Base-by-base conservation (phyloP, 2,329 filamentous ascomycete genomes). In the Ceratocystiopsis brevicomis region DNA sequence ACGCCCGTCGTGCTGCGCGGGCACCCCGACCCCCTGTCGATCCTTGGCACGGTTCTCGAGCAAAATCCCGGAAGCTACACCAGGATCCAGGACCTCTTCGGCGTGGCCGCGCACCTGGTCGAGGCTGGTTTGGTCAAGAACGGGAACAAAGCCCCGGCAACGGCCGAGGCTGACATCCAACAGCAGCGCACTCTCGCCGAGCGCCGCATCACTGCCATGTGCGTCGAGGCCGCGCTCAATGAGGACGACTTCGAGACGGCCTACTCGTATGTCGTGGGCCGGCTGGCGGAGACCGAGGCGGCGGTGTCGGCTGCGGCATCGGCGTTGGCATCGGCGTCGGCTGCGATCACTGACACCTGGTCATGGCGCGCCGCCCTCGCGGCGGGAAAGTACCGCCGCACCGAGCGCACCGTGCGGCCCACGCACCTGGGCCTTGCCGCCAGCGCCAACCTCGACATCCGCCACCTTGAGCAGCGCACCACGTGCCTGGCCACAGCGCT, bases 241-340 rank as follows among this genome's bases (percentile, higher is more conserved):
- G 81, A 87, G 54, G 77, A 86, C 49, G 84, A 76, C 55, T 90
- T 90, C 48, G 84, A 92, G 55, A 90, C 83, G 0, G 83, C 83
- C 12, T 90, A 88, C 56, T 87, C 81, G 0, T 88, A 83, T 54
- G 78, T 87, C 2, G 71, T 84, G 39, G 85, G 76, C 53, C 73
- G 79, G 18, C 65, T 90, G 0, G 65, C 67, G 9, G 56, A 59
- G 10, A 53, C 59, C 25, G 47, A 39, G 43, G 43, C 37, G n/a
- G n/a, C n/a, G n/a, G n/a, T n/a, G n/a, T n/a, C n/a, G n/a, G n/a
- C n/a, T n/a, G n/a, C n/a, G 39, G 18, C 39, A 45, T 48, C 39
- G 38, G 42, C 53, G 19, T n/a, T n/a, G 43, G 43, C 37, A n/a
- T n/a, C n/a, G n/a, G n/a, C 19, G 19, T 21, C 13, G n/a, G n/a